Base-by-base conservation (phyloP, 208 protist genomes). In the Trypanosoma grayi region DNA sequence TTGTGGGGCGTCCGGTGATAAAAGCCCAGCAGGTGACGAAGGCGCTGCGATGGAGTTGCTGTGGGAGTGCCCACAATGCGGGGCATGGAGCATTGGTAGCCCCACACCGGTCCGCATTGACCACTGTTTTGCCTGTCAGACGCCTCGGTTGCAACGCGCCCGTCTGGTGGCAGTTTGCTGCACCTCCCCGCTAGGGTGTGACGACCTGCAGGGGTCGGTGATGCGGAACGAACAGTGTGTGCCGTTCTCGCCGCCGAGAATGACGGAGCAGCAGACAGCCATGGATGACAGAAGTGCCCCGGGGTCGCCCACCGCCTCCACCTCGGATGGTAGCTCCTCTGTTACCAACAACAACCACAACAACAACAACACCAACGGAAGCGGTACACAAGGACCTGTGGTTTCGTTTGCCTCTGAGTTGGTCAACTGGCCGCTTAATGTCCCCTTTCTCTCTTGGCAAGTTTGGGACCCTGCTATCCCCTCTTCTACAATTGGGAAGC, bases 51-150 rank as follows among this genome's bases (percentile, higher is more conserved):
- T 60, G 40, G 66, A 82, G 43, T 66, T 90, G 18, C 50, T 87
- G 40, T 95, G 85, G 83, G 83, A 95, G 66, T 95, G 89, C 69
- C 60, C 73, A 50, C 86, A 95, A 62, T 95, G 89, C 53, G 89
- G 89, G 0, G 73, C 60, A 53, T 95, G 85, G 84, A 82, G 37
- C 34, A 41, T 73, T 7, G 68, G 68, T 36, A 67, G 52, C 28
- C 57, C 77, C 6, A 62, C 61, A 7, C 59, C 69, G 0, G 57
- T 73, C 16, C 25, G 30, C 1, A 47, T 88, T 41, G 50, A 68
- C 16, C 66, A 58, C 13, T 93, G 87, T 59, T 60, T 20, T 7
- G 55, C 53, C 30, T 93, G 87, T 46, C 46, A 52, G 2, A 66
- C 81, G 0, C 87, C 83, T 8, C 83, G 81, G 37, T 63, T 89